Conservation (phyloP, 2,329 filamentous ascomycete genomes). For the Aspergillus transmontanensis region DNA sequence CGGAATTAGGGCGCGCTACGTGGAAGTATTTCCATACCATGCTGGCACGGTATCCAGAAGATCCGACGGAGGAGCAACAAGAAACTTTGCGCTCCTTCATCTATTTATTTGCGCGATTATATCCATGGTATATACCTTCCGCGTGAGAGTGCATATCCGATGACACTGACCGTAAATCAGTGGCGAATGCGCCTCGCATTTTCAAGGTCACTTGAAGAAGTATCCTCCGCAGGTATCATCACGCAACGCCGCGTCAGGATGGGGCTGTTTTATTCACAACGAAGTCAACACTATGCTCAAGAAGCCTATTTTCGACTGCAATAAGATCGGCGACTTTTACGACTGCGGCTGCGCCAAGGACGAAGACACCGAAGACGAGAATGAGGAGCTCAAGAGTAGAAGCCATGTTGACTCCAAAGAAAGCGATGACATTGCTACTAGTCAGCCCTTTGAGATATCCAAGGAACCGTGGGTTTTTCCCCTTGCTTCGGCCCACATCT, state of each 20-base stretch:
- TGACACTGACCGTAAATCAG: constrained; percentile 33
- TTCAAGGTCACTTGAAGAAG: constrained; percentile 61
- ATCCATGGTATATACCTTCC: constrained; percentile 57
- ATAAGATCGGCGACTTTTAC: constrained; percentile 67
- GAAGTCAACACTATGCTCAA: constrained; percentile 64
- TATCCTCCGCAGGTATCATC: constrained; percentile 67
- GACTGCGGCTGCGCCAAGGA: constrained; percentile 67
- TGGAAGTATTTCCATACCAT: constrained; percentile 70
- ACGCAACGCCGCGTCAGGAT: constrained; percentile 63
- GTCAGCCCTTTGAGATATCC: constrained; percentile 2
- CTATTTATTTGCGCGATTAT: constrained; percentile 65
- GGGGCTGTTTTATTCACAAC: constrained; percentile 69
- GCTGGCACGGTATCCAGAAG: constrained; percentile 66
- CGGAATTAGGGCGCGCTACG: constrained; percentile 65
- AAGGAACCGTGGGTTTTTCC: constrained; percentile 29
- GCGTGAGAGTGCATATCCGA: background rate
- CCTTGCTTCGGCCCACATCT: constrained; percentile 7
- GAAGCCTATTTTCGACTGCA: constrained; percentile 65
- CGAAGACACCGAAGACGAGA: constrained; percentile 34
- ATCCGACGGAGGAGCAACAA: constrained; percentile 62
- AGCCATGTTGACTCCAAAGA: constrained; percentile 10
- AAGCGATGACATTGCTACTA: constrained; percentile 14
- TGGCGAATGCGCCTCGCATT: constrained; percentile 68
- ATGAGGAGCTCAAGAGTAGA: constrained; percentile 1
- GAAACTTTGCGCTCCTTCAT: constrained; percentile 62